Conservation (phyloP, 139 green algal species). For the Edaphochlamys debaryana region DNA sequence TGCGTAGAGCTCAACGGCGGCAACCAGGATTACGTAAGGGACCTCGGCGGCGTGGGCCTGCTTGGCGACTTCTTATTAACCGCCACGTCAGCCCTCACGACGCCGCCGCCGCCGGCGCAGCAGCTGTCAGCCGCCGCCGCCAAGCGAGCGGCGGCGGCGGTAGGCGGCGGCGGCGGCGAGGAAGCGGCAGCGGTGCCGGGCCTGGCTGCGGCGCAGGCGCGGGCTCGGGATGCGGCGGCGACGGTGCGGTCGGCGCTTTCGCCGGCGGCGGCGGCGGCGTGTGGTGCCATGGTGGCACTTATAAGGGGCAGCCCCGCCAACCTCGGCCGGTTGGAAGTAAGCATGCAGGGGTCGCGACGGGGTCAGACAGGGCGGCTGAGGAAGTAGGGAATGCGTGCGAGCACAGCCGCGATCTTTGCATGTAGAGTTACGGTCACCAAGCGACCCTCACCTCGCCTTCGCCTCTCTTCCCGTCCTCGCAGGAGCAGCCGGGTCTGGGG, state of each 20-base stretch:
- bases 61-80: conserved; percentile 45
- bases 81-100: conserved; percentile 26
- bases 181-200: neutral
- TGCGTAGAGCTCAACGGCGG: conserved; percentile 57
- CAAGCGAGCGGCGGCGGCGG: too few relatives aligned
- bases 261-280: conserved; percentile 41
- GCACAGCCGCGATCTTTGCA: too few relatives aligned
- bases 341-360: too few relatives aligned
- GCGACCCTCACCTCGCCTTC: too few relatives aligned
- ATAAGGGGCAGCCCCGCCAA: conserved; percentile 52
- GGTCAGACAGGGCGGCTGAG: too few relatives aligned
- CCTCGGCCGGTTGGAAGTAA: conserved; percentile 33
- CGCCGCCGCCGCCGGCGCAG: neutral
- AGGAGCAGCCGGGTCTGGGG: conserved; percentile 39
- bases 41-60: conserved; percentile 50
- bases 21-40: conserved; percentile 51
- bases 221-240: conserved; percentile 1
- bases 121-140: neutral
- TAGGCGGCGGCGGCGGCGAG: neutral
- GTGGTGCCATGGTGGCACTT: conserved; percentile 28
- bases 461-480: neutral
- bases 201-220: neutral
- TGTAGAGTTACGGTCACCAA: too few relatives aligned
- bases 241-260: conserved; percentile 28
- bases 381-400: too few relatives aligned